Conservation (phyloP, 2,329 filamentous ascomycete species). For the Epichloe glyceriae region DNA sequence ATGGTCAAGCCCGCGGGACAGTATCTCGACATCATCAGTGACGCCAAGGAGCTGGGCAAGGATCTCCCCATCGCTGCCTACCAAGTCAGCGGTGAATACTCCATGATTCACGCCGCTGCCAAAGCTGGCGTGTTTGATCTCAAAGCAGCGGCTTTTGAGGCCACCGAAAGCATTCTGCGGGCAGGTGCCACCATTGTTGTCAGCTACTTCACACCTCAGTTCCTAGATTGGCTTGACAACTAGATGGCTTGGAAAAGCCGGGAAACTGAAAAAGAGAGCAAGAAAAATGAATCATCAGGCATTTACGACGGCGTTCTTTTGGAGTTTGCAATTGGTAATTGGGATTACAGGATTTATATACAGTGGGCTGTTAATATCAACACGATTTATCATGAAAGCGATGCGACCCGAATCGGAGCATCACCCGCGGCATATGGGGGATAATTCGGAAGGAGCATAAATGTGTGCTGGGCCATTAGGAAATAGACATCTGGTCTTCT, state of each 20-base stretch:
- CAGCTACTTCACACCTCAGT: slow-evolving; percentile 84
- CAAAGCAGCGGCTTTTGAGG: slow-evolving; percentile 88
- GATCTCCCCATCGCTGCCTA: slow-evolving; percentile 92
- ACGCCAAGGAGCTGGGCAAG: slow-evolving; percentile 86
- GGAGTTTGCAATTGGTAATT: neutral
- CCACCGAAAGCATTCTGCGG: slow-evolving; percentile 81
- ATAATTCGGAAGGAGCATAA: neutral
- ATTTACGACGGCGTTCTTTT: neutral
- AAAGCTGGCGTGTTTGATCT: slow-evolving; percentile 95
- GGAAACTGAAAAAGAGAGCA: neutral
- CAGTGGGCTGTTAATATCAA: neutral
- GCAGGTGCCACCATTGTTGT: slow-evolving; percentile 89
- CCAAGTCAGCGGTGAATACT: slow-evolving; percentile 92
- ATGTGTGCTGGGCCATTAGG: no score
- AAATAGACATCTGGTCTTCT: no score
- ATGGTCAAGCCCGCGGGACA: slow-evolving; percentile 98
- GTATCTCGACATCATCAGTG: slow-evolving; percentile 94
- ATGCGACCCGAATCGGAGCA: neutral
- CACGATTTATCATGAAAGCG: neutral
- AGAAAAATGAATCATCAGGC: neutral
- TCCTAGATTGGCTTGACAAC: slow-evolving; percentile 52
- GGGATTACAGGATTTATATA: neutral
- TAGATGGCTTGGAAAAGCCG: slow-evolving; percentile 16
- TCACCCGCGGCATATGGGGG: neutral
- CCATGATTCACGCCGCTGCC: slow-evolving; percentile 93